Evolutionary conservation across 306 rosid species (phyloP), one percentile per base, ranked within the genome.

Genomic region (Abrus precatorius): DNA sequence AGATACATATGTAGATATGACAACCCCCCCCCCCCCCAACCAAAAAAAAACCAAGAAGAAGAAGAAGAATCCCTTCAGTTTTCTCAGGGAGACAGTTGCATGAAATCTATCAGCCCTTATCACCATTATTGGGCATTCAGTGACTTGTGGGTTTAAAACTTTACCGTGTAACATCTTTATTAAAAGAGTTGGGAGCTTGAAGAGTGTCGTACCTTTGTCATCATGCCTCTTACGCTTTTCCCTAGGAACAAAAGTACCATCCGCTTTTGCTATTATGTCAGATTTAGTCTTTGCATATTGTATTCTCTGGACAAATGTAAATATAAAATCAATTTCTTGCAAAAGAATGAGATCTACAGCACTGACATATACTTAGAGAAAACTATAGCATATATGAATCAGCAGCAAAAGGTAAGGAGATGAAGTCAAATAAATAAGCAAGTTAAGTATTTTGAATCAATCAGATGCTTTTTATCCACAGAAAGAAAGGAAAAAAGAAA

Each of bases 231-330:
- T 94, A 11, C 97, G 93, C 79, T 81, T 94, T 80, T 94, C 98
- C 48, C 97, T 86, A 1, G 94, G 97, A 84, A 89, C 96, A 72
- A 92, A 94, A 59, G 96, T 89, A 75, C 98, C 98, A 57, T 92
- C 98, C 27, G 94, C 93, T 84, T 94, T 94, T 27, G 98, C 85
- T 69, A 92, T 79, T 67, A 90, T 9, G 86, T 94, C 98, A 12
- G 98, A 92, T 87, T 94, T 94, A 14, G 97, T 89, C 90, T 91
- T 94, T 12, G 98, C 98, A 72, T 89, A 92, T 80, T 91, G 97
- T 84, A 94, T 94, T 89, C 91, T 91, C 98, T 94, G 89, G 61
- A 78, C 61, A 56, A 40, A 77, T 59, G 64, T 62, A 40, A 78
- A 40, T 57, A 47, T 33, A 43, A 13, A 78, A 70, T 47, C 65